phyloP scores from a whole-genome alignment of 495 filamentous ascomycete species.

The Schizothecium vesticola region DNA sequence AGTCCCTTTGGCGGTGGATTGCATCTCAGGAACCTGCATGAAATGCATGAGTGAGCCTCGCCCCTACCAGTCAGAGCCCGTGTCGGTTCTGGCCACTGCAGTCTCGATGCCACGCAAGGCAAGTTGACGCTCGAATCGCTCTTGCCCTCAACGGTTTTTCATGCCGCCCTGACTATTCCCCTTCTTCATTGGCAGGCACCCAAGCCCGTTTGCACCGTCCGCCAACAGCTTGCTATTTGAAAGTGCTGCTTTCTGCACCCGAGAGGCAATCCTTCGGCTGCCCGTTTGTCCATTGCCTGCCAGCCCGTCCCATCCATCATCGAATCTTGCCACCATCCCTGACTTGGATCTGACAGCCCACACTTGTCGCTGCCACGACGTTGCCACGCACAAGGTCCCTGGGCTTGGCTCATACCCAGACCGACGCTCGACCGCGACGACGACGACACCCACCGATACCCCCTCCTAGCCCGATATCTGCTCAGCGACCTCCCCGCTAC shows the following conservation, averaged over 20 bases:
- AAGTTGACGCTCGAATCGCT: neutral
- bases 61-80: neutral
- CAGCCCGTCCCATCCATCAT: neutral
- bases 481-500: neutral
- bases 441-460: neutral
- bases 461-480: neutral
- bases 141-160: neutral
- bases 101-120: neutral
- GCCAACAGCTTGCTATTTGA: neutral
- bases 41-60: neutral
- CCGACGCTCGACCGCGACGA: neutral
- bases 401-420: neutral
- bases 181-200: neutral
- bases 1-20: neutral
- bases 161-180: neutral
- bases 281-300: neutral
- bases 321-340: neutral
- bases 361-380: neutral
- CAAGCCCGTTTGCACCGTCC: neutral
- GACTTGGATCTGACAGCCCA: neutral
- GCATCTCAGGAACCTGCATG: neutral
- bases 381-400: neutral
- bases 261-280: neutral
- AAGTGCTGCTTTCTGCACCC: neutral
- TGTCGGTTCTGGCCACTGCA: neutral